Evolutionary conservation across 1,284 basidiomycete genomes (phyloP).

Genomic region (Prillingera fragicola): DNA sequence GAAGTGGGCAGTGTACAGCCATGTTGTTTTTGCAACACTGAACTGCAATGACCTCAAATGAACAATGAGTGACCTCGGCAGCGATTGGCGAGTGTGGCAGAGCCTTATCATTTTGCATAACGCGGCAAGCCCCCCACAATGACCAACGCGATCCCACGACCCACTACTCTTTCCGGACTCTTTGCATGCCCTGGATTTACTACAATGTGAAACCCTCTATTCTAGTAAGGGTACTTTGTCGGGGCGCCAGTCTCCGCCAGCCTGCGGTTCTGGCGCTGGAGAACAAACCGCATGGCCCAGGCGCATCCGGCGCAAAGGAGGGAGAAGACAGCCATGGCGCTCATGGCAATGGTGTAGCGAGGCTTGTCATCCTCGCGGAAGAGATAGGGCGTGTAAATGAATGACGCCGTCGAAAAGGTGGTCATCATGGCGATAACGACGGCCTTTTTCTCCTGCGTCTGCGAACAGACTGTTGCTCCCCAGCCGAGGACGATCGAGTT

Average conservation of each 20-base stretch:
- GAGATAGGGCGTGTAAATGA: constrained; percentile 33
- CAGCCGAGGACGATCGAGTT: constrained; percentile 36
- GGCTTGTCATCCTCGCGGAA: constrained; percentile 24
- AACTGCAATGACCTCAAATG: no score
- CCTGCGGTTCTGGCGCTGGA: constrained; percentile 16
- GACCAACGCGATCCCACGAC: no score
- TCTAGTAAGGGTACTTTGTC: constrained; percentile 16
- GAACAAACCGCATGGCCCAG: constrained; percentile 17
- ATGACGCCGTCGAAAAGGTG: constrained; percentile 20
- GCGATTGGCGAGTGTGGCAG: no score
- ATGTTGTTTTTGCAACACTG: no score
- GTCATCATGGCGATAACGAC: constrained; percentile 28
- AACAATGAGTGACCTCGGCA: no score
- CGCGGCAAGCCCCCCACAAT: no score
- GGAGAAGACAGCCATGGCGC: constrained; percentile 22
- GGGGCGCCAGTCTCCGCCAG: constrained; percentile 8
- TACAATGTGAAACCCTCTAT: no score
- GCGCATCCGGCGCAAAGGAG: constrained; percentile 11
- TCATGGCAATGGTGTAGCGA: constrained; percentile 21
- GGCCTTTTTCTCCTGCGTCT: constrained; percentile 36
- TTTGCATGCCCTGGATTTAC: no score
- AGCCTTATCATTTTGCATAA: no score
- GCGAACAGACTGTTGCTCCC: constrained; percentile 28
- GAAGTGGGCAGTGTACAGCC: no score
- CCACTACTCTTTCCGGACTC: no score